phyloP scores from a whole-genome alignment of 768 basidiomycete genomes.

The Favolaschia claudopus region DNA sequence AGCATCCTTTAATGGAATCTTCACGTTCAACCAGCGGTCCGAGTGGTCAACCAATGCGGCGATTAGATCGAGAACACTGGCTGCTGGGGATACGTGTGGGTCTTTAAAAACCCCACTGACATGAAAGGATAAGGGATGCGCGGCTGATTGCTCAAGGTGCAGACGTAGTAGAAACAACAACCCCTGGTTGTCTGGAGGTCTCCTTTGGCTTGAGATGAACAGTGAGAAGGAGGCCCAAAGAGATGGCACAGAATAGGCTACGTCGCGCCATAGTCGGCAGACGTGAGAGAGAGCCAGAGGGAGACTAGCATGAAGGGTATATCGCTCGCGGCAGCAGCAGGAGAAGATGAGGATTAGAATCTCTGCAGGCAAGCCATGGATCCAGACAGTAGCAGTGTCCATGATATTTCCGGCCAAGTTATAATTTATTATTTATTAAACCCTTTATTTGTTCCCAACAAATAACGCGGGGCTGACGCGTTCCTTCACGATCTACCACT shows the following conservation, averaged over 20 bases:
- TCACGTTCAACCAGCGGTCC: slow-evolving; percentile 4
- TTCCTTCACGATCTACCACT: slow-evolving; percentile 38
- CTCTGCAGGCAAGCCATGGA: slow-evolving; percentile 7
- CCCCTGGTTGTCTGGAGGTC: background rate
- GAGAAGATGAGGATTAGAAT: slow-evolving; percentile 13
- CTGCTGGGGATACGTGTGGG: background rate
- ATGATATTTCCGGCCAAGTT: background rate
- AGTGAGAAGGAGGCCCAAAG: slow-evolving; percentile 23
- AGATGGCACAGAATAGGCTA: slow-evolving; percentile 1
- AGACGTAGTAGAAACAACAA: background rate
- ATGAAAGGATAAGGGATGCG: slow-evolving; percentile 6
- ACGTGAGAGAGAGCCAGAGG: slow-evolving; percentile 3
- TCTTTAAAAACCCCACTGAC: slow-evolving; percentile 3
- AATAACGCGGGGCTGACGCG: slow-evolving; percentile 47
- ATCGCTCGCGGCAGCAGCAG: slow-evolving; percentile 1
- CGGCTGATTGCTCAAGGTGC: slow-evolving; percentile 13
- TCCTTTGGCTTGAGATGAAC: background rate
- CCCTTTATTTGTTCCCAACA: slow-evolving; percentile 42
- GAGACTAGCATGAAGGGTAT: slow-evolving; percentile 3
- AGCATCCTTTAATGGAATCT: background rate
- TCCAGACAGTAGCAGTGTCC: background rate
- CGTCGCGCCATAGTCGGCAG: background rate
- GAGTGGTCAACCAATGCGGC: slow-evolving; percentile 6
- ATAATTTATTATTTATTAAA: background rate
- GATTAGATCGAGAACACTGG: background rate